These are phyloP conservation scores for Obba rivulosa DNA, from an alignment of 768 basidiomycete species.

Conservation along the genomic window DNA sequence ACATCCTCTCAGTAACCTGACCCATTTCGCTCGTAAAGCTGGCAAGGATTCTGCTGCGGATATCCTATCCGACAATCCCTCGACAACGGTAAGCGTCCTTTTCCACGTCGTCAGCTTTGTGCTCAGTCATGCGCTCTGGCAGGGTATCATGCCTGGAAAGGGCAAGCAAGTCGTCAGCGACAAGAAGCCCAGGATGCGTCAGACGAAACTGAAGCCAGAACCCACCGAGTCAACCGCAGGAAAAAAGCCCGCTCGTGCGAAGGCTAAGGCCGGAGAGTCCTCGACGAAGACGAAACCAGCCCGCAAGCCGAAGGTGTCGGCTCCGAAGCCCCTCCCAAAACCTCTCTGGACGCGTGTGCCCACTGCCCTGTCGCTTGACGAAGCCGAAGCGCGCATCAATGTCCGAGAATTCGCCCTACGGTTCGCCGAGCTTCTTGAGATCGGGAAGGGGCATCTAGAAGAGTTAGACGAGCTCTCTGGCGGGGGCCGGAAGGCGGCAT, in stretches of 20 bases:
- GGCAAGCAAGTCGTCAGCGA: constrained; percentile 14
- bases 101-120: neutral
- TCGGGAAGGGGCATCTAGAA: constrained; percentile 46
- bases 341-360: constrained; percentile 50
- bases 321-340: constrained; percentile 32
- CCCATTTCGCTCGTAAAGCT: constrained; percentile 30
- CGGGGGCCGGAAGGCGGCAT: neutral
- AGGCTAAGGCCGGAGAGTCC: constrained; percentile 1
- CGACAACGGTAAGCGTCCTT: constrained; percentile 25
- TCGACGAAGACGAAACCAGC: constrained; percentile 10
- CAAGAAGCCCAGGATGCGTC: constrained; percentile 14
- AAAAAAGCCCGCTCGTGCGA: neutral
- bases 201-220: constrained; percentile 9
- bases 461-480: constrained; percentile 51
- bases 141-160: constrained; percentile 24
- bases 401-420: constrained; percentile 73
- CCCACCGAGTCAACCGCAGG: constrained; percentile 2
- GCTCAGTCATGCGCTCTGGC: constrained; percentile 4
- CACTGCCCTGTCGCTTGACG: constrained; percentile 33
- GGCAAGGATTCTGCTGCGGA: constrained; percentile 35
- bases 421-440: constrained; percentile 49
- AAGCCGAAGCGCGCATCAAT: constrained; percentile 56
- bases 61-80: constrained; percentile 28
- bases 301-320: constrained; percentile 15
- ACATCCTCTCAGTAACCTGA: constrained; percentile 29